Evolutionary conservation across 495 filamentous ascomycete species (phyloP).

Genomic region (Penicillium argentinense): DNA sequence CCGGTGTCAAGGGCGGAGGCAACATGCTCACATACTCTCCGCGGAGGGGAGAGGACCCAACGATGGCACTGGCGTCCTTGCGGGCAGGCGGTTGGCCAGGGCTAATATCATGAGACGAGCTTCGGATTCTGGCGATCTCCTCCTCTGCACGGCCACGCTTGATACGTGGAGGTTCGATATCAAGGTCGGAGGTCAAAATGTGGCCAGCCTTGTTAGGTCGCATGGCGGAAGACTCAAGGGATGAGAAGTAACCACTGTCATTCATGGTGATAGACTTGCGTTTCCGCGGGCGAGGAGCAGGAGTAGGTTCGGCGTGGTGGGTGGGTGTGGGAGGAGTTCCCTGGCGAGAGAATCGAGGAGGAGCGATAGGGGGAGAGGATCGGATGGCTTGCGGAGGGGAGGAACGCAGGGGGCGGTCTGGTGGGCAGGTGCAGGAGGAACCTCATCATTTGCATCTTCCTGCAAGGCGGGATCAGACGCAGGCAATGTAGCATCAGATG

Average conservation of each 20-base stretch:
- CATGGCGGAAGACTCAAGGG: slow-evolving; percentile 89
- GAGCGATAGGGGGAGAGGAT: slow-evolving; percentile 85
- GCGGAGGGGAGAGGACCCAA: slow-evolving; percentile 64
- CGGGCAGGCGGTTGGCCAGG: slow-evolving; percentile 62
- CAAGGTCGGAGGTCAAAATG: slow-evolving; percentile 67
- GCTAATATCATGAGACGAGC: slow-evolving; percentile 84
- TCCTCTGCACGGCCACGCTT: slow-evolving; percentile 92
- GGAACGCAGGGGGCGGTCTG: slow-evolving; percentile 45
- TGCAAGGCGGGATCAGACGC: slow-evolving; percentile 73
- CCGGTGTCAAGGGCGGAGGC: slow-evolving; percentile 81
- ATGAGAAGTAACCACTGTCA: slow-evolving; percentile 97
- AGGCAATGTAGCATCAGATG: slow-evolving; percentile 93
- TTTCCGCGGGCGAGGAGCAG: slow-evolving; percentile 60
- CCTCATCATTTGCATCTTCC: slow-evolving; percentile 61
- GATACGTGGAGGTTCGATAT: slow-evolving; percentile 70
- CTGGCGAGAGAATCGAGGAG: slow-evolving; percentile 58
- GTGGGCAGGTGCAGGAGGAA: slow-evolving; percentile 30
- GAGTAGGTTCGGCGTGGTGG: slow-evolving; percentile 50
- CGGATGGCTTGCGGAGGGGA: slow-evolving; percentile 66
- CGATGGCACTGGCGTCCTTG: slow-evolving; percentile 39
- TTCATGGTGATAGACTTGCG: slow-evolving; percentile 77
- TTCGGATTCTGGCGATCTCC: slow-evolving; percentile 91
- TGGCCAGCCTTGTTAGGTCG: slow-evolving; percentile 61
- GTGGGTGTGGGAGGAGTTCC: slow-evolving; percentile 74
- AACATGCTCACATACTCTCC: slow-evolving; percentile 57